These are phyloP conservation scores for Kodamaea laetipori DNA, from an alignment of 805 yeast genomes.

Conservation along the genomic window DNA sequence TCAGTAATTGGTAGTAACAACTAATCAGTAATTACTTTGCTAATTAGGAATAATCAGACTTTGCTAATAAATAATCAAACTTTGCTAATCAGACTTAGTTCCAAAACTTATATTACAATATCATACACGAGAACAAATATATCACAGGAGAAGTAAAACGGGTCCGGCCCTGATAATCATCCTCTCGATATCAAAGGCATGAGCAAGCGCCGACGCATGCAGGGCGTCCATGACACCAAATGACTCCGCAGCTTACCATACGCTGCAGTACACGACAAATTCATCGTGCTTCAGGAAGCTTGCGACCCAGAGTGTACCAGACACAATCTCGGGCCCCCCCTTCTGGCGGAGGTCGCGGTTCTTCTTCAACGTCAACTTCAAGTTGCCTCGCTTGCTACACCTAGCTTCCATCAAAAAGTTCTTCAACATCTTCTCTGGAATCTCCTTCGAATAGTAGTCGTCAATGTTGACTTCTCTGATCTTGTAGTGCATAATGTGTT, in stretches of 20 bases:
- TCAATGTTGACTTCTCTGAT: slow-evolving; percentile 14
- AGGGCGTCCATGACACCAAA: neutral
- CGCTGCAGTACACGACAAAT: slow-evolving; percentile 13
- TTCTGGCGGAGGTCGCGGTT: slow-evolving; percentile 8
- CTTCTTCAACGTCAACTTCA: slow-evolving; percentile 12
- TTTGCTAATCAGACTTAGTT: too few relatives aligned
- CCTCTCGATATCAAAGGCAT: neutral
- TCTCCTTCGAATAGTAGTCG: slow-evolving; percentile 11
- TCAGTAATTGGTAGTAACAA: too few relatives aligned
- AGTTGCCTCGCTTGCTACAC: slow-evolving; percentile 10
- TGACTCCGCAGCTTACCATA: slow-evolving; percentile 7
- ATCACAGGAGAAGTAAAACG: slow-evolving; percentile 6
- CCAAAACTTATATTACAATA: slow-evolving; percentile 2
- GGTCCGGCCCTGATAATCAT: slow-evolving; percentile 4
- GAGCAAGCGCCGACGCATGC: neutral
- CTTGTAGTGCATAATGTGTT: slow-evolving; percentile 9
- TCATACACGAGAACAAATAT: slow-evolving; percentile 4
- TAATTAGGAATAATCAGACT: too few relatives aligned
- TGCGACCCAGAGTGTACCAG: slow-evolving; percentile 13
- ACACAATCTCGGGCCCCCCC: slow-evolving; percentile 11
- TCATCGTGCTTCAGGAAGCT: slow-evolving; percentile 9
- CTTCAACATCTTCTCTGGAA: slow-evolving; percentile 11
- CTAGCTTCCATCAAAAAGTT: slow-evolving; percentile 9
- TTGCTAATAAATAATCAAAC: too few relatives aligned
- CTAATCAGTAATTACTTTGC: too few relatives aligned